phyloP scores from a whole-genome alignment of 2,329 filamentous ascomycete species.

The Trichophyton verrucosum region DNA sequence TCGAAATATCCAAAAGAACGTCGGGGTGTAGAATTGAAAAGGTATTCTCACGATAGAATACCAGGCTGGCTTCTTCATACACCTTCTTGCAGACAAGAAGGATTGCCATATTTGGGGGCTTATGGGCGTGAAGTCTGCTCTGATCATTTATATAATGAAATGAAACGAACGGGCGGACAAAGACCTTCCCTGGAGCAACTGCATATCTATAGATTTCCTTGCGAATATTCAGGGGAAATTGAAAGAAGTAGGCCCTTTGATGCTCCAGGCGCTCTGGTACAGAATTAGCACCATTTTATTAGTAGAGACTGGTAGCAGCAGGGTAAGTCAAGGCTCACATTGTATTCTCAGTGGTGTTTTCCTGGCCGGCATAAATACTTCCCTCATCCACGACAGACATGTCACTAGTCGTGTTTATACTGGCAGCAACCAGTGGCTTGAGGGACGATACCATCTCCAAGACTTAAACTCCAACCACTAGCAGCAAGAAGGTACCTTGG shows the following conservation, averaged over 20 bases:
- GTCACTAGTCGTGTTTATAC: background rate
- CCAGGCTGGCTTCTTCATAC: slow-evolving; percentile 14
- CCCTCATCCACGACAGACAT: background rate
- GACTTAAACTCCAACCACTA: background rate
- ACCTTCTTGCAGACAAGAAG: slow-evolving; percentile 13
- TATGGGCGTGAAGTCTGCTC: slow-evolving; percentile 5
- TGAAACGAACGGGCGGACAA: slow-evolving; percentile 15
- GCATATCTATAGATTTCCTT: slow-evolving; percentile 15
- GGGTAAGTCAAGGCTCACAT: background rate
- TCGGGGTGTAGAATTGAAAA: slow-evolving; percentile 16
- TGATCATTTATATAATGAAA: slow-evolving; percentile 9
- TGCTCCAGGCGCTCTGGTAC: background rate
- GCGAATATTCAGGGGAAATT: slow-evolving; percentile 13
- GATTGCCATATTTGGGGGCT: slow-evolving; percentile 13
- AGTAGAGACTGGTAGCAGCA: background rate
- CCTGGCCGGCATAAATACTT: background rate
- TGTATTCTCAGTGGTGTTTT: background rate
- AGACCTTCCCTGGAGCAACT: slow-evolving; percentile 12
- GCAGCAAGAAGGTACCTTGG: background rate
- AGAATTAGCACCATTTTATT: background rate
- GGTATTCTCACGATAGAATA: slow-evolving; percentile 16
- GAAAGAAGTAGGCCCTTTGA: slow-evolving; percentile 10
- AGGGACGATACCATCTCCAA: background rate
- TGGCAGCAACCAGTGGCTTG: background rate
- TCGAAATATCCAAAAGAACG: slow-evolving; percentile 9